A percentile compares a stretch with the other conserved stretches of the same genome.
phyloP scores from a whole-genome alignment of 2,329 filamentous ascomycete genomes.

The Neospermospora avenae region DNA sequence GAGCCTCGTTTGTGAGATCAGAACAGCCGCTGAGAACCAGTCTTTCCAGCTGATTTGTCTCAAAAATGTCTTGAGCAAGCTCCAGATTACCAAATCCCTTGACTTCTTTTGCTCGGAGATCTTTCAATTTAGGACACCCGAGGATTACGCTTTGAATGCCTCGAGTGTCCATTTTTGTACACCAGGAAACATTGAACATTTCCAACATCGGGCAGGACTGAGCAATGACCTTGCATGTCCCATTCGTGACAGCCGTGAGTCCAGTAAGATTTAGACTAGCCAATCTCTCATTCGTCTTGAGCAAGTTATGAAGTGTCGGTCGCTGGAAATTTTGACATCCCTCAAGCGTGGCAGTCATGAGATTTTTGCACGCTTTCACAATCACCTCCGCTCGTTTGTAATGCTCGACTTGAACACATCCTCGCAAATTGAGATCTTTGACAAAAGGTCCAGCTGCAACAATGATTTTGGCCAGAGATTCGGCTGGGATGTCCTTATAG shows the following conservation, averaged over 20 bases:
- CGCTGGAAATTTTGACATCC: conserved; percentile 82
- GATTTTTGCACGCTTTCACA: conserved; percentile 79
- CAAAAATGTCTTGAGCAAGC: conserved; percentile 72
- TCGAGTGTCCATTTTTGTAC: conserved; percentile 74
- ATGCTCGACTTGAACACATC: conserved; percentile 84
- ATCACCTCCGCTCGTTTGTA: conserved; percentile 74
- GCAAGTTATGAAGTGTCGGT: conserved; percentile 72
- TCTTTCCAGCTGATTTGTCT: conserved; percentile 77
- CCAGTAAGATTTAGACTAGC: conserved; percentile 86
- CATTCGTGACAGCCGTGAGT: conserved; percentile 74
- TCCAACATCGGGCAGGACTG: conserved; percentile 79
- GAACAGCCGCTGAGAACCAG: conserved; percentile 77
- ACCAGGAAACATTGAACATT: conserved; percentile 89
- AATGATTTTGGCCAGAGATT: conserved; percentile 81
- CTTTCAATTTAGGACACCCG: conserved; percentile 68
- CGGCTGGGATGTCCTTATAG: conserved; percentile 81
- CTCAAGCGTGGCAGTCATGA: conserved; percentile 84
- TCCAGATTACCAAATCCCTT: conserved; percentile 72
- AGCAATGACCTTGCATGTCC: conserved; percentile 81
- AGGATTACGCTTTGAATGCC: conserved; percentile 72
- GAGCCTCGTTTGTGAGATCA: conserved; percentile 70
- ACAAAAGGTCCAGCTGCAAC: conserved; percentile 84
- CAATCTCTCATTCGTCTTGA: conserved; percentile 70
- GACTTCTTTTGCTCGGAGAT: conserved; percentile 80
- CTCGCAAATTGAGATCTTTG: conserved; percentile 83